These are phyloP conservation scores for Rhododendron vialii DNA, from an alignment of 148 eudicot genomes.

Conservation along the genomic window DNA sequence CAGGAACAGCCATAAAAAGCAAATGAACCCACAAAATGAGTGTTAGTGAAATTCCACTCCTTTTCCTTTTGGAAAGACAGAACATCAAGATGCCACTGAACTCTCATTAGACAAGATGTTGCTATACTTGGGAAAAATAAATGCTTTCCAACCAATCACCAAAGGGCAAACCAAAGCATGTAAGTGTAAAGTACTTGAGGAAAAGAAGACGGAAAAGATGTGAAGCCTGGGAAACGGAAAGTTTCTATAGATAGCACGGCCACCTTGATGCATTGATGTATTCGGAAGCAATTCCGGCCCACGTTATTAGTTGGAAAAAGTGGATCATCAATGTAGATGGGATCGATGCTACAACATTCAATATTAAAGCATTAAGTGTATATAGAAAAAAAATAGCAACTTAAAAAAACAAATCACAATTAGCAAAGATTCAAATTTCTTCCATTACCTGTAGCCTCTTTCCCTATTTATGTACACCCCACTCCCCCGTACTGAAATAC, in stretches of 20 bases:
- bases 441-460: slow-evolving; percentile 72
- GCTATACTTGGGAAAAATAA: background rate
- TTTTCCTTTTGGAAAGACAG: background rate
- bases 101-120: background rate
- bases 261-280: slow-evolving; percentile 98
- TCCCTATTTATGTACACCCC: slow-evolving; percentile 89
- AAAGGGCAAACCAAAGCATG: background rate
- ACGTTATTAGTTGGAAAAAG: slow-evolving; percentile 88
- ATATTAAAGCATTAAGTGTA: slow-evolving; percentile 1
- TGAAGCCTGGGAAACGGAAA: background rate
- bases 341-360: slow-evolving; percentile 72
- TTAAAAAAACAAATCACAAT: background rate
- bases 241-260: slow-evolving; percentile 17
- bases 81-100: background rate
- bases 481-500: slow-evolving; percentile 89
- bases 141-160: background rate
- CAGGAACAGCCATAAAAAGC: background rate
- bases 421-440: background rate
- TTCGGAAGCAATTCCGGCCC: slow-evolving; percentile 93
- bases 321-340: slow-evolving; percentile 94
- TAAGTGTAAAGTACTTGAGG: background rate
- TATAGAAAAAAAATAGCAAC: background rate
- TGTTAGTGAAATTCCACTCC: background rate
- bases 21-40: background rate
- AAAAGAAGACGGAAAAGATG: background rate